Evolutionary conservation across 2,329 filamentous ascomycete genomes (phyloP).

Genomic region (Polytolypa hystricis): DNA sequence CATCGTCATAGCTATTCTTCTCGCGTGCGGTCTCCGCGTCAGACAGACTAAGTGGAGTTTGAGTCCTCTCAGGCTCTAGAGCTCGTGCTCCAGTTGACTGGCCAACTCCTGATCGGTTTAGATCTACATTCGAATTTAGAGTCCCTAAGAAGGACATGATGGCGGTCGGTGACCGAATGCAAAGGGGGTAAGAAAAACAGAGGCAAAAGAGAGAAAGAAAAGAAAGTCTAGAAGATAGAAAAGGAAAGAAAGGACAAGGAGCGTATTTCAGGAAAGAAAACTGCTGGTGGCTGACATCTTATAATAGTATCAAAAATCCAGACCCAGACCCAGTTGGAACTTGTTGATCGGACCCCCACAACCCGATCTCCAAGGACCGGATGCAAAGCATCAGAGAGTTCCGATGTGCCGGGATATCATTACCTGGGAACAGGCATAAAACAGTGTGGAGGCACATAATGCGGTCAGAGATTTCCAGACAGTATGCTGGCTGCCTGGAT

Average conservation of each 20-base stretch:
- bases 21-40: constrained; percentile 1
- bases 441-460: no score
- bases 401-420: no score
- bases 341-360: no score
- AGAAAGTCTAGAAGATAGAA: background rate
- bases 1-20: background rate
- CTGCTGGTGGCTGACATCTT: no score
- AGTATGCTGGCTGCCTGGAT: no score
- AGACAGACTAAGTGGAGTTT: background rate
- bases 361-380: no score
- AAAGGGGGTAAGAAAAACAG: background rate
- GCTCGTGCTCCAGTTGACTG: background rate
- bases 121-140: background rate
- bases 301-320: no score
- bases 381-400: no score
- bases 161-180: background rate
- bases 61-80: background rate
- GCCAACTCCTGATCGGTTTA: background rate
- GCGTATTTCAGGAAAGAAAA: constrained; percentile 10
- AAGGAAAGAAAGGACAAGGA: constrained; percentile 8
- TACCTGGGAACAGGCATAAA: no score
- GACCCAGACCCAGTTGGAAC: no score
- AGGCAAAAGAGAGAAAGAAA: background rate
- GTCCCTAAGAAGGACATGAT: background rate
- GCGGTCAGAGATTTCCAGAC: no score